Evolutionary conservation across 2,329 filamentous ascomycete species (phyloP), one percentile per base, ranked within the genome.

Genomic region (Torrubiella hemipterigena): DNA sequence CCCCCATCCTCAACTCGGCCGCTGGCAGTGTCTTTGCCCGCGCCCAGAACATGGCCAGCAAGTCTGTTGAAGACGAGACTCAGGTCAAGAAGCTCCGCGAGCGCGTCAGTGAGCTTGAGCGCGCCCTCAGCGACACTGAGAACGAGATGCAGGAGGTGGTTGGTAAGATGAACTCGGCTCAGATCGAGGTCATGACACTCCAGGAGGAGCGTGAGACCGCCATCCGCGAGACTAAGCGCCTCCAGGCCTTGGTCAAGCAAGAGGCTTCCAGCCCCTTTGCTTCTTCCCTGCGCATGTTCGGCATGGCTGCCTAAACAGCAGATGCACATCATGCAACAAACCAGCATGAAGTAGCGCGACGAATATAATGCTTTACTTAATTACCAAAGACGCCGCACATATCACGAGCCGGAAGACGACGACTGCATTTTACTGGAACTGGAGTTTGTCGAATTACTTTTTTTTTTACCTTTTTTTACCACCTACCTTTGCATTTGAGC

Each of bases 61-160:
- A 69, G 67, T 77, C 67, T 31, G 77, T 81, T 16, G 73, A 76
- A 10, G 77, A 91, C 42, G 80, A 80, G 30, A 69, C 77, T 10
- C 75, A 84, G 59, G 77, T 89, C 31, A 73, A 81, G 38, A 65
- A 72, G 36, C 73, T 98, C 20, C 81, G 86, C 51, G 72, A 74
- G 37, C 77, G 81, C 38, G 83, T 96, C 7, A 63, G 74, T 34
- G 85, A 94, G 56, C 73, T 98, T 3, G 91, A 98, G 61, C 77
- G 74, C 45, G 80, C 87, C 12, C 53, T 59, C 4, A 51, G 53
- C 7, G 53, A 58, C 21, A 52, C 56, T 9, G 84, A 91, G 48
- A 67, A 64, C 28, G 82, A 89, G 56, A 87, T 91, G 79, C 75
- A 84, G 47, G 77, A 83, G 48, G 82, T 91, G 6, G 77, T 91